Base-by-base conservation (phyloP, 768 basidiomycete genomes). In the Podaxis sp. region DNA sequence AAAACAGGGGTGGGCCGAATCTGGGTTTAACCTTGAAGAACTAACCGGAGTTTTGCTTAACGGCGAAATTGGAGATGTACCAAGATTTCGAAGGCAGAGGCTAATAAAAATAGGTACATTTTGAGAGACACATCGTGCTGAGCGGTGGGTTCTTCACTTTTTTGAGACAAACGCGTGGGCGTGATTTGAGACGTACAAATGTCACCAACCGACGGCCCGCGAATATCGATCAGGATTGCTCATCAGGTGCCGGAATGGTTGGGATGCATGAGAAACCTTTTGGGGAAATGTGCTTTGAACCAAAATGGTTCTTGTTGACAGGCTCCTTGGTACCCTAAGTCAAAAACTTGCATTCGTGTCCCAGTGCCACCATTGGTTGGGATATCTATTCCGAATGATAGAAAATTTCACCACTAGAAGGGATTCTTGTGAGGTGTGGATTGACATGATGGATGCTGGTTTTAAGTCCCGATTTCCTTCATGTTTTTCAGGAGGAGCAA, bases 81-180 rank as follows among this genome's bases (percentile, higher is more conserved):
- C 38, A 50, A 59, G 36, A 59, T 59, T 57, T 58, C 48, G 48
- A 50, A 50, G 48, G 48, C 4, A 25, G 36, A 50, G 48, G 48
- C 27, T 58, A 40, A 37, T 32, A 59, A 44, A 59, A 52, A 59
- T 52, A 59, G 51, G 40, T 46, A 16, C 27, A 51, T 35, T 51
- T 52, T 27, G 50, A 52, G 38, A 59, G 50, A 51, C 48, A 50
- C 50, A 48, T 38, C 57, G 48, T 36, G 40, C 18, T 51, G 50
- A 42, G 23, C n/a, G 13, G 36, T 44, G 28, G 27, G 50, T 10
- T 51, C 47, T 52, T 40, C 32, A 35, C 47, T 48, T 50, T 46
- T 48, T 23, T 37, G 21, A 35, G 21, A 57, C 57, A 38, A 57
- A 50, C 28, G 47, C 37, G 46, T 37, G 16, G 23, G 18, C 36